Base-by-base conservation (phyloP, 2,329 filamentous ascomycete species). In the Camillea tinctor region DNA sequence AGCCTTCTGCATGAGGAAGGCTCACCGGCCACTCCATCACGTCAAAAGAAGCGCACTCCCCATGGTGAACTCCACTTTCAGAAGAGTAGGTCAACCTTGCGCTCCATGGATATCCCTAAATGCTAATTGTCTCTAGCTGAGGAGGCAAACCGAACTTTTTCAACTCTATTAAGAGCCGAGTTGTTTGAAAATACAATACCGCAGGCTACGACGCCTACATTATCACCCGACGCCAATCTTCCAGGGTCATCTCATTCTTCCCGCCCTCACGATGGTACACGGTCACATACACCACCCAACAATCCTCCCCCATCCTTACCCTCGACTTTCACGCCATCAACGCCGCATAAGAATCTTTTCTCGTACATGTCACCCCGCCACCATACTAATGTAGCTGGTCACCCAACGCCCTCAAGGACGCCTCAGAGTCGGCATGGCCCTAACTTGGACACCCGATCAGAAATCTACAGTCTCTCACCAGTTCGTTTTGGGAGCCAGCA, bases 331-430 rank as follows among this genome's bases (percentile, higher is more conserved):
- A 97, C 94, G 0, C 95, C 95, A 0, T 96, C 94, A 1, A 99
- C 95, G 3, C 95, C 95, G 9, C 93, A 97, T 76, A 98, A 97
- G 78, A 99, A 99, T 67, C 85, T 99, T 48, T 98, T 99, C 73
- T 92, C 90, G 23, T 97, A 96, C 74, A 88, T 92, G 76, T 93
- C 91, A 2, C 90, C 91, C 1, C 81, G 83, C 22, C 86, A 92
- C 69, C 85, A 89, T 71, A 85, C 81, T 59, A 84, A 86, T 64
- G 84, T 89, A 54, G 89, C 87, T 20, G 90, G 90, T n/a, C 92
- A 96, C 68, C 91, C 89, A 1, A 97, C 93, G 3, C 93, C 93
- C 1, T 92, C 91, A 11, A 89, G 92, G 76, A 97, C 95, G 2
- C 93, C 94, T 1, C 91, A 93, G 71, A 94, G 90, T 69, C 87